These are phyloP conservation scores for Pythium vanterpoolii DNA, from an alignment of 352 stramenopile genomes.

Conservation along the genomic window DNA sequence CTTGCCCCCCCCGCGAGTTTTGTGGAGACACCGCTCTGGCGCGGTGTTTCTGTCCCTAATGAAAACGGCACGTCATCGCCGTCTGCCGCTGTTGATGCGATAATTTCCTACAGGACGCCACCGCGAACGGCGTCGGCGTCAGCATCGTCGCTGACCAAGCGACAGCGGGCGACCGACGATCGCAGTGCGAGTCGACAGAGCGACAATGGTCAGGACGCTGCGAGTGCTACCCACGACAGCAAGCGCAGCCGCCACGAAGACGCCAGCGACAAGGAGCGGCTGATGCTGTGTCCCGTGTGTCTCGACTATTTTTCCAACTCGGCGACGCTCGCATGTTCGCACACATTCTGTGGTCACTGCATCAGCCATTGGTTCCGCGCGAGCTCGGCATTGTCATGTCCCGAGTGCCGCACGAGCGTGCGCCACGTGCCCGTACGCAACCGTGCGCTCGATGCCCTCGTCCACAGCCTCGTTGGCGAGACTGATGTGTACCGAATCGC, in stretches of 20 bases:
- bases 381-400: slow-evolving; percentile 59
- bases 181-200: neutral
- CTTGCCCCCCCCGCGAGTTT: neutral
- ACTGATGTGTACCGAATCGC: slow-evolving; percentile 50
- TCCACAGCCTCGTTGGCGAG: slow-evolving; percentile 61
- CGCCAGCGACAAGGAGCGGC: slow-evolving; percentile 49
- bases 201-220: slow-evolving; percentile 14
- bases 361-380: slow-evolving; percentile 76
- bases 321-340: slow-evolving; percentile 76
- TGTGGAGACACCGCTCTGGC: neutral
- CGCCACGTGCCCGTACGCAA: slow-evolving; percentile 73
- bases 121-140: neutral
- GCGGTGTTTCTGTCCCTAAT: neutral
- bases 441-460: slow-evolving; percentile 76
- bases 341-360: slow-evolving; percentile 81
- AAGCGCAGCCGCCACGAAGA: slow-evolving; percentile 22
- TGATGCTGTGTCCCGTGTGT: slow-evolving; percentile 81
- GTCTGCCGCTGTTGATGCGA: neutral
- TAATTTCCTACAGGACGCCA: neutral
- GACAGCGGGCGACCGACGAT: slow-evolving; percentile 12
- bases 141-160: slow-evolving; percentile 11
- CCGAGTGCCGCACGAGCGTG: slow-evolving; percentile 66
- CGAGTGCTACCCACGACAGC: slow-evolving; percentile 12
- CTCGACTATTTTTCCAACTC: slow-evolving; percentile 79
- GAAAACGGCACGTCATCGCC: neutral